A percentile compares a stretch with the other conserved stretches of the same genome.
phyloP scores from a whole-genome alignment of 2,329 filamentous ascomycete species.

The Ceratocystis ficicola region DNA sequence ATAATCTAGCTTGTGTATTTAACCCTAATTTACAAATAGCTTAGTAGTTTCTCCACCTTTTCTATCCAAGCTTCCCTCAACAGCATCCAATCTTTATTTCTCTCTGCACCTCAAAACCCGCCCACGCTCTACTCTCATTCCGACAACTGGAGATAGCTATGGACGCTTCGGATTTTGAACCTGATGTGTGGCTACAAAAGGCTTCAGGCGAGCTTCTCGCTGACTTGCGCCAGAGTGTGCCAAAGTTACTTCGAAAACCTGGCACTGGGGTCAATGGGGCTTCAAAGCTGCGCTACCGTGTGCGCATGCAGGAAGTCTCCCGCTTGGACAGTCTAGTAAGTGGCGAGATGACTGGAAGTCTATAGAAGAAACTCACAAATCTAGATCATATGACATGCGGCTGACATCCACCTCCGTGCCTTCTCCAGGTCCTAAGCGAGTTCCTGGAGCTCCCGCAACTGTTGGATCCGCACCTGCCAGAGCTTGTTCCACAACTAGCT shows the following conservation, averaged over 20 bases:
- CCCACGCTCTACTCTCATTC: too few species aligned
- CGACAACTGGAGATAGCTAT: slow-evolving; percentile 26
- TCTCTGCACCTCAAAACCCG: too few species aligned
- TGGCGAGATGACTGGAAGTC: background rate
- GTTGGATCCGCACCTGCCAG: slow-evolving; percentile 69
- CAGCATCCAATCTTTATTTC: background rate
- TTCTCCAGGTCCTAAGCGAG: slow-evolving; percentile 53
- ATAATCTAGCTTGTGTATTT: background rate
- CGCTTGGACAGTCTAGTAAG: slow-evolving; percentile 38
- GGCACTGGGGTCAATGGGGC: slow-evolving; percentile 33
- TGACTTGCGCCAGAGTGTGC: slow-evolving; percentile 45
- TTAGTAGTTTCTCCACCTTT: background rate
- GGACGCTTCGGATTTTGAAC: slow-evolving; percentile 49
- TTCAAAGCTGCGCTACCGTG: slow-evolving; percentile 36
- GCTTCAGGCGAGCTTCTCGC: slow-evolving; percentile 43
- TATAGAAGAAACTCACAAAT: slow-evolving; percentile 17
- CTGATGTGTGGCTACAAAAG: slow-evolving; percentile 51
- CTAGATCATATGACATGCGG: slow-evolving; percentile 24
- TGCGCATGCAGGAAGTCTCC: slow-evolving; percentile 39
- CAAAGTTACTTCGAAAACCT: slow-evolving; percentile 41
- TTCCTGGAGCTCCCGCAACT: slow-evolving; percentile 95
- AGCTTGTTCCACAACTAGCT: slow-evolving; percentile 61
- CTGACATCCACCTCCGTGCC: background rate
- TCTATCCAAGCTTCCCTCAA: background rate
- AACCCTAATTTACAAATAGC: background rate